Evolutionary conservation across 192 early-diverging fungal species (phyloP), one percentile per base, ranked within the genome.

Genomic region (Anaeromyces robustus): DNA sequence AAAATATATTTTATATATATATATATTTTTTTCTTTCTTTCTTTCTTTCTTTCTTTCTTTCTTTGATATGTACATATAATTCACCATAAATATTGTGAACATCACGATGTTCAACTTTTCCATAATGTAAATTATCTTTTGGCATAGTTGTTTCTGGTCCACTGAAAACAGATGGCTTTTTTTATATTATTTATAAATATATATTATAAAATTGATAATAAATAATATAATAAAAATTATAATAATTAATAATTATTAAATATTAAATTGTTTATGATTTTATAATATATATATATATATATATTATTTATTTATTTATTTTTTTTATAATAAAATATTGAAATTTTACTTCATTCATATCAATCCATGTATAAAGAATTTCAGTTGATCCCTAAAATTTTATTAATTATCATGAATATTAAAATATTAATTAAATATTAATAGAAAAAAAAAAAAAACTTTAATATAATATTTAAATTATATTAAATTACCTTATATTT

Each of bases 141-240:
- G 91, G 94, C 90, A 97, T 95, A 9, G 97, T 97, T 77, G 96
- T 96, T 82, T 99, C 98, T 30, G 98, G 96, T 0, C 97, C 97
- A 85, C 87, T 97, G 83, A 99, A 99, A 9, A 99, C 93, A 12
- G 94, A 92, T 1, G 96, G 97, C 87, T 84, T 28, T n/a, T n/a
- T n/a, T n/a, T n/a, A n/a, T n/a, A n/a, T n/a, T n/a, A n/a, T n/a
- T n/a, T n/a, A n/a, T n/a, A n/a, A n/a, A n/a, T n/a, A n/a, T n/a
- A n/a, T n/a, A n/a, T n/a, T n/a, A n/a, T n/a, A n/a, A n/a, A n/a
- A n/a, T n/a, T n/a, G n/a, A n/a, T n/a, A n/a, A n/a, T n/a, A n/a
- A n/a, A n/a, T n/a, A n/a, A n/a, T n/a, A 29, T 18, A 87, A 17
- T 30, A 87, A 84, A 52, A 6, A 82, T 26, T 19, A 82, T 37